Evolutionary conservation across 169 alveolate species (phyloP).

Genomic region (Plasmodium fragile): DNA sequence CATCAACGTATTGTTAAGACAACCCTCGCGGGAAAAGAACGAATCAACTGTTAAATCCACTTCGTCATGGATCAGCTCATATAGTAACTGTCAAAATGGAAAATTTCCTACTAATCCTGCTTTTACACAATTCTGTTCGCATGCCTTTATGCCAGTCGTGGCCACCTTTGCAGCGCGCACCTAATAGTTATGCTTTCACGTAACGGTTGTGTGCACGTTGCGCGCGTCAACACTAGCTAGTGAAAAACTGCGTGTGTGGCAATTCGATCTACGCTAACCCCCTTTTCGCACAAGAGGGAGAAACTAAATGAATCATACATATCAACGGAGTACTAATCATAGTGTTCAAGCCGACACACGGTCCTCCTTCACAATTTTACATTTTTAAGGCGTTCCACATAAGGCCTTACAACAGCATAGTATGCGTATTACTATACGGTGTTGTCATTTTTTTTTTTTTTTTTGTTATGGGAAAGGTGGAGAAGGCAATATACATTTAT

Average conservation of each 20-base stretch:
- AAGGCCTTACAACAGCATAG: neutral
- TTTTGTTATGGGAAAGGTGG: neutral
- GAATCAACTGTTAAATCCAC: neutral
- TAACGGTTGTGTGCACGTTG: neutral
- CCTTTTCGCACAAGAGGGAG: neutral
- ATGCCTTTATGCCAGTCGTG: neutral
- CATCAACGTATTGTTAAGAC: neutral
- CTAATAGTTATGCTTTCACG: neutral
- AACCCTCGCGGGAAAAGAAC: neutral
- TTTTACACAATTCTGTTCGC: neutral
- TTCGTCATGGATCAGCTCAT: constrained; percentile 6
- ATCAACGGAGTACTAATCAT: neutral
- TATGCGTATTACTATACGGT: neutral
- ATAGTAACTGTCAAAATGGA: neutral
- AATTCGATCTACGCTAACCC: neutral
- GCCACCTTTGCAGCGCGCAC: neutral
- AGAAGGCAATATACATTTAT: neutral
- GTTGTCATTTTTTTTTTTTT: neutral
- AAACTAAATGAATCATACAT: neutral
- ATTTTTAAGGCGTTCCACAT: neutral
- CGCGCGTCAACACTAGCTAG: neutral
- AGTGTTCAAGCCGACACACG: neutral
- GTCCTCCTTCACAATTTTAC: neutral
- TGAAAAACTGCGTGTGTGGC: neutral
- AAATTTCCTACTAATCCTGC: neutral